Evolutionary conservation across 108 stramenopile species (phyloP).

Genomic region (Seminavis robusta): DNA sequence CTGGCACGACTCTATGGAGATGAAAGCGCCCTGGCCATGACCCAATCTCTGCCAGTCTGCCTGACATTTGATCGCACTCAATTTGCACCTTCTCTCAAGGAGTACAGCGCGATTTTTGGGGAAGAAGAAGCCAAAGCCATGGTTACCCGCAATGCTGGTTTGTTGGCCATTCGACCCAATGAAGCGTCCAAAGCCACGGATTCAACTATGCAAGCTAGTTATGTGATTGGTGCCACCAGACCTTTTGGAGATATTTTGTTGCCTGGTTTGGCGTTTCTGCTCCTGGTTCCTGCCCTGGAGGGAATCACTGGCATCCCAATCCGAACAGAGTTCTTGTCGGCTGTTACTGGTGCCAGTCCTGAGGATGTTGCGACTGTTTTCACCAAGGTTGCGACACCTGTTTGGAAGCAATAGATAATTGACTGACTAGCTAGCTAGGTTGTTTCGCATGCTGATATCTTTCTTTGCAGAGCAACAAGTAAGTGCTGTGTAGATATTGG

Average conservation of each 20-base stretch:
- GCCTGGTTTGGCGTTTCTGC: slow-evolving; percentile 27
- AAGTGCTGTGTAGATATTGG: too few relatives aligned
- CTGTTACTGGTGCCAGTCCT: too few relatives aligned
- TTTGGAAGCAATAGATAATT: too few relatives aligned
- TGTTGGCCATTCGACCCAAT: slow-evolving; percentile 68
- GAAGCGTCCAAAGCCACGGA: slow-evolving; percentile 51
- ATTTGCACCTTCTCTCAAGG: slow-evolving; percentile 55
- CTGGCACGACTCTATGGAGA: slow-evolving; percentile 80
- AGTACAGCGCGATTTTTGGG: slow-evolving; percentile 70
- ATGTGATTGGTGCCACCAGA: slow-evolving; percentile 65
- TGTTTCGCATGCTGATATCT: too few relatives aligned
- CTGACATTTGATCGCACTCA: slow-evolving; percentile 62
- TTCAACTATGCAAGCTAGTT: slow-evolving; percentile 69
- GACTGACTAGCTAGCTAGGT: too few relatives aligned
- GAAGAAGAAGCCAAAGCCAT: slow-evolving; percentile 76
- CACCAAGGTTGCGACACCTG: too few relatives aligned
- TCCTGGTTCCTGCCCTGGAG: slow-evolving; percentile 61
- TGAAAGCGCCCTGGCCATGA: slow-evolving; percentile 77
- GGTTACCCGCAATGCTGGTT: slow-evolving; percentile 79
- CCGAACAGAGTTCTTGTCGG: too few relatives aligned
- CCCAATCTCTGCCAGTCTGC: slow-evolving; percentile 61
- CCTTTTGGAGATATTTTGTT: slow-evolving; percentile 45
- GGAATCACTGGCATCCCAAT: slow-evolving; percentile 43
- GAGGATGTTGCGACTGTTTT: too few relatives aligned
- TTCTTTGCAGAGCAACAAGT: too few relatives aligned